Percentiles rank a stretch among this genome's conserved stretches.
Evolutionary conservation across 1,284 basidiomycete genomes (phyloP).

Genomic region (Apiotrichum domesticum): DNA sequence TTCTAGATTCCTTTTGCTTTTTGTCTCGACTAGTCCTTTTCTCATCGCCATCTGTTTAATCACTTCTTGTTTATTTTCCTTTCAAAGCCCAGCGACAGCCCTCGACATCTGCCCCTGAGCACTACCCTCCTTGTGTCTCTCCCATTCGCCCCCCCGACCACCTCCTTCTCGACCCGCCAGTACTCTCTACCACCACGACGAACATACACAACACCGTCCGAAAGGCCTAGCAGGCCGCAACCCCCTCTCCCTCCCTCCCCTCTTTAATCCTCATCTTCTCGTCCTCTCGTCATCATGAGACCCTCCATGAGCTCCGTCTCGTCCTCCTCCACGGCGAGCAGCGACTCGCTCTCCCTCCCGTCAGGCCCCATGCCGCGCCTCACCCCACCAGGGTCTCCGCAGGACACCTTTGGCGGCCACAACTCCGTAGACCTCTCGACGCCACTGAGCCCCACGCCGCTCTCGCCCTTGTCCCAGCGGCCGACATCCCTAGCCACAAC

Average conservation of each 20-base stretch:
- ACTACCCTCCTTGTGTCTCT: too few species aligned
- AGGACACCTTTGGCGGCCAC: conserved; percentile 14
- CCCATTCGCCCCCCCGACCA: too few species aligned
- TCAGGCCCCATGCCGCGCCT: background rate
- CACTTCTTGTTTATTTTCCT: too few species aligned
- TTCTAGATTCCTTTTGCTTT: too few species aligned
- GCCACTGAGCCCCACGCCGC: background rate
- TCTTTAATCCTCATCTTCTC: background rate
- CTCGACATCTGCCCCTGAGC: too few species aligned
- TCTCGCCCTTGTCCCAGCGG: background rate
- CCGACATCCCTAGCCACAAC: background rate
- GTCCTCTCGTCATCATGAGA: background rate
- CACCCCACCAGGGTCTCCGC: conserved; percentile 7
- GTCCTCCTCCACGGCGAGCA: conserved; percentile 1
- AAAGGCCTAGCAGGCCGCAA: background rate
- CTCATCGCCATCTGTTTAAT: too few species aligned
- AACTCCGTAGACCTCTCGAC: background rate
- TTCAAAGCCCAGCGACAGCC: too few species aligned
- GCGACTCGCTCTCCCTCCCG: conserved; percentile 1
- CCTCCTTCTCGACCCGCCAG: too few species aligned
- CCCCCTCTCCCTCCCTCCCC: background rate
- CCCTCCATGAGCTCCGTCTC: background rate
- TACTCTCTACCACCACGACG: background rate
- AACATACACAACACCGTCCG: background rate
- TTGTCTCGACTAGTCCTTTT: too few species aligned